Conservation (phyloP, 2,329 filamentous ascomycete genomes). For the Nemania sp. region DNA sequence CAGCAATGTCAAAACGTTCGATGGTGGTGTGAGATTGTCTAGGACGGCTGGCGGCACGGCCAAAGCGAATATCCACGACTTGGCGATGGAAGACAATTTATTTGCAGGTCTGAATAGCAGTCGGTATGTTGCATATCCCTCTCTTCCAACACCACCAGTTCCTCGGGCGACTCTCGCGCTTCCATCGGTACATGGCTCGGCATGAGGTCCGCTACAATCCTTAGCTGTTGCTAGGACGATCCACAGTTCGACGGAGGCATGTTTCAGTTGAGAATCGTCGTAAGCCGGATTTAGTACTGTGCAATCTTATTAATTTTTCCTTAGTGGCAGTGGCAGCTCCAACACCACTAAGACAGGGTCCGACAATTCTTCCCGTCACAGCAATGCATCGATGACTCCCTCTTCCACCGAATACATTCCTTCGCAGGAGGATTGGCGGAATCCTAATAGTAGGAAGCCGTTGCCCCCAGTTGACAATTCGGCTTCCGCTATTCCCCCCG, state of each 20-base stretch:
- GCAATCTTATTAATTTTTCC: constrained; percentile 41
- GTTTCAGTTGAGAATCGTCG: constrained; percentile 29
- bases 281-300: constrained; percentile 42
- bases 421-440: constrained; percentile 48
- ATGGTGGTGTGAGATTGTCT: constrained; percentile 52
- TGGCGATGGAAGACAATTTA: constrained; percentile 57
- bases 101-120: constrained; percentile 61
- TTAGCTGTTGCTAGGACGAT: neutral
- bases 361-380: constrained; percentile 65
- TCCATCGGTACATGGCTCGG: no score
- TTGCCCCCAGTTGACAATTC: constrained; percentile 45
- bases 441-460: constrained; percentile 44
- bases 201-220: neutral
- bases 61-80: constrained; percentile 46
- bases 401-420: constrained; percentile 56
- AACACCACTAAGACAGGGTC: constrained; percentile 65
- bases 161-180: no score
- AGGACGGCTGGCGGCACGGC: constrained; percentile 45
- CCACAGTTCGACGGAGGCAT: constrained; percentile 7
- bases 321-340: constrained; percentile 63
- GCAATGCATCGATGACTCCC: constrained; percentile 64
- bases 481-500: constrained; percentile 29
- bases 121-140: constrained; percentile 52
- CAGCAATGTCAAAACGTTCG: constrained; percentile 52
- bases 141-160: no score